These are phyloP conservation scores for Candida oleophila DNA, from an alignment of 805 yeast genomes.

Conservation along the genomic window DNA sequence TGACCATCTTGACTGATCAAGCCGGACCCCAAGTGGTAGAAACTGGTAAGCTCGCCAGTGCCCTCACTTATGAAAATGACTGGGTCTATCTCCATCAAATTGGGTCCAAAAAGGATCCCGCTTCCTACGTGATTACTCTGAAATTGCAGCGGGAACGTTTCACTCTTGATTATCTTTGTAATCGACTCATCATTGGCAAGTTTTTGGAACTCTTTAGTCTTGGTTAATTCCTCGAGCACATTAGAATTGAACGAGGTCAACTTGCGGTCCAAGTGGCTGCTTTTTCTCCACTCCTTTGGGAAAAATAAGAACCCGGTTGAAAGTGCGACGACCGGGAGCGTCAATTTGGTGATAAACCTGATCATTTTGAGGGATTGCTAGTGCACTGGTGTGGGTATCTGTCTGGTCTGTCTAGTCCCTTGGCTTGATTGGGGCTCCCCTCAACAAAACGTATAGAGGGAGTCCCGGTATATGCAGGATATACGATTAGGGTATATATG, in stretches of 20 bases:
- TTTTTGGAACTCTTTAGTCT: constrained; percentile 17
- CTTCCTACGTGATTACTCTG: constrained; percentile 63
- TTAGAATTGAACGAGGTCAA: constrained; percentile 18
- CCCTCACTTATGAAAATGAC: constrained; percentile 53
- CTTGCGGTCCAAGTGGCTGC: constrained; percentile 11
- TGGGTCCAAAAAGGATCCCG: constrained; percentile 69
- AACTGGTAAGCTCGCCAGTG: constrained; percentile 56
- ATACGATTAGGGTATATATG: too few species aligned
- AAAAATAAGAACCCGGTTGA: constrained; percentile 26
- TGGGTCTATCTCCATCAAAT: constrained; percentile 74
- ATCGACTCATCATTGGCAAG: constrained; percentile 14
- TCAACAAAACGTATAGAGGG: too few species aligned
- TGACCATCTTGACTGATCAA: constrained; percentile 68
- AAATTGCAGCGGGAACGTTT: constrained; percentile 55
- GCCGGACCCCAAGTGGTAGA: constrained; percentile 68
- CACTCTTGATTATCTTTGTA: constrained; percentile 12
- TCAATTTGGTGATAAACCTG: constrained; percentile 23
- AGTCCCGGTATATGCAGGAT: too few species aligned
- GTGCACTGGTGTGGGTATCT: too few species aligned
- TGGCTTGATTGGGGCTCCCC: too few species aligned
- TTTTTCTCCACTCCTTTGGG: constrained; percentile 26
- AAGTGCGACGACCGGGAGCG: constrained; percentile 30
- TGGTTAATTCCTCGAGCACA: constrained; percentile 17
- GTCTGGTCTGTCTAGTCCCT: background rate
- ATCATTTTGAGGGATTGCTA: constrained; percentile 25